Base-by-base conservation (phyloP, 305 asterid genomes). In the Fraxinus ornus region DNA sequence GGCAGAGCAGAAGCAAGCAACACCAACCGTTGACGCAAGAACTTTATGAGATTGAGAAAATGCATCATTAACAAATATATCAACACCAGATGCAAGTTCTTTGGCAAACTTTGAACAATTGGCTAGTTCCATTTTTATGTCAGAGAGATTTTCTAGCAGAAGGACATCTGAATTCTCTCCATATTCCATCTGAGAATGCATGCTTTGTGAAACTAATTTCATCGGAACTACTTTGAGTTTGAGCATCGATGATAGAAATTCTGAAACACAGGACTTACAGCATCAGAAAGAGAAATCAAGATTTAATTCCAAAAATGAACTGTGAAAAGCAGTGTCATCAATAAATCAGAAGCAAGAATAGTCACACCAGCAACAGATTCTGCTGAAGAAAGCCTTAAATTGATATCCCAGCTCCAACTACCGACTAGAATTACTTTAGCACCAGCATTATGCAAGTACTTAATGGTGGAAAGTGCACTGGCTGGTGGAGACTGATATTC, bases 11-110 rank as follows among this genome's bases (percentile, higher is more conserved):
- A 89, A 94, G 83, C 93, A 39, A 87, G 96, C 86, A 84, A 92
- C 78, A 62, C 97, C 98, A 80, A 95, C 98, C 36, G 97, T 95
- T 57, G 98, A 94, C 73, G 99, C 96, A 79, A 94, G 94, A 85
- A 90, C 78, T 88, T 91, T 95, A 85, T 93, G 98, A 73, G 95
- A 90, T 80, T 93, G 92, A 13, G 93, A 95, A 87, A 94, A 93
- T 24, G 97, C 87, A 77, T 95, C 99, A 84, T 94, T 95, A 76
- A 95, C 94, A 82, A 91, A 84, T 84, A 95, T 92, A 92, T 95
- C 97, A 76, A 93, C 89, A 26, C 93, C 93, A 79, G 88, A 86
- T 9, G 94, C 87, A 60, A 95, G 93, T 80, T 88, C 89, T 88
- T 89, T 75, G 28, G 97, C 86, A 75, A 95, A 92, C 62, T 84